These are phyloP conservation scores for Torrubiella hemipterigena DNA, from an alignment of 2,329 filamentous ascomycete genomes.

Conservation along the genomic window DNA sequence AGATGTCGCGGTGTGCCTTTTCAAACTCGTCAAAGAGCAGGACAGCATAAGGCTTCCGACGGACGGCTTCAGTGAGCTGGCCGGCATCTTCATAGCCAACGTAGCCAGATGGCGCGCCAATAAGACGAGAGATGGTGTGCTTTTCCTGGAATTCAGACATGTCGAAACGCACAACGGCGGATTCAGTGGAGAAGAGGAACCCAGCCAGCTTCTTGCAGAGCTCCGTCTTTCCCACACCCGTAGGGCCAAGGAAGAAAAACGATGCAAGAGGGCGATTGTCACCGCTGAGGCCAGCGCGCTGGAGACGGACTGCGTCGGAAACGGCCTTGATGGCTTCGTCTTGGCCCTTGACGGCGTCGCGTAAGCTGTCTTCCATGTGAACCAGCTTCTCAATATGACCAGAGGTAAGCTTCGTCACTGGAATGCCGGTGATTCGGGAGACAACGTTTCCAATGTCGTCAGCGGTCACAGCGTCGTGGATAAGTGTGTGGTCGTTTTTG, in stretches of 20 bases:
- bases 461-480: slow-evolving; percentile 89
- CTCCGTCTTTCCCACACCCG: slow-evolving; percentile 94
- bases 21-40: slow-evolving; percentile 96
- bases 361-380: slow-evolving; percentile 84
- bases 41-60: slow-evolving; percentile 89
- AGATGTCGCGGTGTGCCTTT: slow-evolving; percentile 93
- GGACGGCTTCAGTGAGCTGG: slow-evolving; percentile 88
- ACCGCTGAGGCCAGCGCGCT: slow-evolving; percentile 81
- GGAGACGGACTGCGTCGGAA: slow-evolving; percentile 84
- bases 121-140: slow-evolving; percentile 85
- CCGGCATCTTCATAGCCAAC: slow-evolving; percentile 95
- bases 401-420: slow-evolving; percentile 80
- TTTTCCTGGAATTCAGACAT: slow-evolving; percentile 98
- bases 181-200: slow-evolving; percentile 87
- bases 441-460: slow-evolving; percentile 93
- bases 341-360: slow-evolving; percentile 77
- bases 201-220: slow-evolving; percentile 90
- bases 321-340: slow-evolving; percentile 88
- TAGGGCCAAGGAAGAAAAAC: slow-evolving; percentile 96
- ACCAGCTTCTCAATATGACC: slow-evolving; percentile 92
- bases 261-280: slow-evolving; percentile 86
- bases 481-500: slow-evolving; percentile 41
- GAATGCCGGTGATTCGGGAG: slow-evolving; percentile 83
- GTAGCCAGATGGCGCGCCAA: slow-evolving; percentile 87
- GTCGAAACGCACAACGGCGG: slow-evolving; percentile 85